phyloP scores from a whole-genome alignment of 176 grass and related monocot genomes.

The Otatea glauca region DNA sequence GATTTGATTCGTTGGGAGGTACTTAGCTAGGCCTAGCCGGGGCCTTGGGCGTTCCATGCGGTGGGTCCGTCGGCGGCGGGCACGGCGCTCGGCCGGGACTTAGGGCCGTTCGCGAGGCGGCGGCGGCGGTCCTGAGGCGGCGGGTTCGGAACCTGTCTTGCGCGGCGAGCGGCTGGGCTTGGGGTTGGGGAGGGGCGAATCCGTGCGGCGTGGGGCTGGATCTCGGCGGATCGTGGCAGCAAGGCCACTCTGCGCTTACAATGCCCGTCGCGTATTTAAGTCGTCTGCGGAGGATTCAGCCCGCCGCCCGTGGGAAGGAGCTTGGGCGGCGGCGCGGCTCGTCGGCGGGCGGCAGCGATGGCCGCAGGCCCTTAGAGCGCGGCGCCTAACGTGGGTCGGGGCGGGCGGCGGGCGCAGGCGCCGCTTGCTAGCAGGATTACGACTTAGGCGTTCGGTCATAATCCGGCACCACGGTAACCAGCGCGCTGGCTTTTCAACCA shows the following conservation, averaged over 20 bases:
- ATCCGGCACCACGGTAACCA: constrained; percentile 65
- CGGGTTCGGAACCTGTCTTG: too few species aligned
- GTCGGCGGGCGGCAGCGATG: neutral
- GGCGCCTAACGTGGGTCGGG: neutral
- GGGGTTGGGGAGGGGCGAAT: constrained; percentile 70
- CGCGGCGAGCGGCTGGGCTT: too few species aligned
- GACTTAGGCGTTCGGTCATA: constrained; percentile 65
- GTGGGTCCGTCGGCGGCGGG: too few species aligned
- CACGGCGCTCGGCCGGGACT: too few species aligned
- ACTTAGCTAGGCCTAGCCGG: too few species aligned
- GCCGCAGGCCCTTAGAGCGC: neutral
- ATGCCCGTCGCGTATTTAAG: constrained; percentile 17
- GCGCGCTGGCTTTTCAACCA: constrained; percentile 21
- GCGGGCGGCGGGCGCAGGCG: constrained; percentile 7
- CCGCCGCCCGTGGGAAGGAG: constrained; percentile 40
- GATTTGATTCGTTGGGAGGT: too few species aligned
- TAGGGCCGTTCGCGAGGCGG: too few species aligned
- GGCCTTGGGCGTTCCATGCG: too few species aligned
- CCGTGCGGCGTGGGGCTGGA: constrained; percentile 48
- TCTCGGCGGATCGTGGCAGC: constrained; percentile 70
- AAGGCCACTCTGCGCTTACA: constrained; percentile 43
- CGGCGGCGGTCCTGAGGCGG: too few species aligned
- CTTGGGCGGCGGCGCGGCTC: constrained; percentile 6
- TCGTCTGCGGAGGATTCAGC: constrained; percentile 69
- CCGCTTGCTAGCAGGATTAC: constrained; percentile 57